These are phyloP conservation scores for Clavariopsis aquatica DNA, from an alignment of 495 filamentous ascomycete species.

Conservation along the genomic window DNA sequence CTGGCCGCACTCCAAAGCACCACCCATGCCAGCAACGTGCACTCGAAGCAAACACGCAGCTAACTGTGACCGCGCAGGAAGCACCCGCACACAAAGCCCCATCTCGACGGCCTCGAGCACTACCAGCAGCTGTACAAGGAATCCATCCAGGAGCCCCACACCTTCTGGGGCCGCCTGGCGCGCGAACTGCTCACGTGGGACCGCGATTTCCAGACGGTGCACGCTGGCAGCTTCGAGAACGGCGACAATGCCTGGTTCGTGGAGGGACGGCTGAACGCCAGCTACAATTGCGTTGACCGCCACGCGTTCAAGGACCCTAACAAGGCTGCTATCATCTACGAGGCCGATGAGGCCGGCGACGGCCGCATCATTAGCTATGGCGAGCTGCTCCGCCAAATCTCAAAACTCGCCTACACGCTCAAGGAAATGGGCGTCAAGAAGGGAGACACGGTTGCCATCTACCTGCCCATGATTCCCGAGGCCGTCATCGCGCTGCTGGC, in stretches of 20 bases:
- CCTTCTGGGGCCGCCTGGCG: slow-evolving; percentile 86
- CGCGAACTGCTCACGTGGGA: slow-evolving; percentile 90
- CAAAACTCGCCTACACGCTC: slow-evolving; percentile 77
- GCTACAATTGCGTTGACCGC: slow-evolving; percentile 96
- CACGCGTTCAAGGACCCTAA: slow-evolving; percentile 92
- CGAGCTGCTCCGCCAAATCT: slow-evolving; percentile 92
- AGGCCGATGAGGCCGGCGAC: slow-evolving; percentile 87
- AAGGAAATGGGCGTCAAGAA: slow-evolving; percentile 96
- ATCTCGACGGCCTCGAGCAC: slow-evolving; percentile 72
- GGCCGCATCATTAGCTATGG: slow-evolving; percentile 90
- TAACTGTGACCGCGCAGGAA: slow-evolving; percentile 52
- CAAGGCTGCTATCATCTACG: slow-evolving; percentile 95
- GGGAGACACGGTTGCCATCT: slow-evolving; percentile 95
- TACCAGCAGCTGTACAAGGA: slow-evolving; percentile 94
- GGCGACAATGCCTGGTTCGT: slow-evolving; percentile 95
- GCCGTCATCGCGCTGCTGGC: slow-evolving; percentile 89
- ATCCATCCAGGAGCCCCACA: slow-evolving; percentile 85
- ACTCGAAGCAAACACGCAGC: neutral
- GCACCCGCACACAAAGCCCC: slow-evolving; percentile 64
- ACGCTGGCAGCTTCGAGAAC: slow-evolving; percentile 69
- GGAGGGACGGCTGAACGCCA: slow-evolving; percentile 90
- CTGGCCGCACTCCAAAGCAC: too few species aligned
- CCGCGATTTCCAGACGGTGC: slow-evolving; percentile 88
- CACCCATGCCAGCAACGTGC: too few species aligned
- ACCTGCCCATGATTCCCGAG: slow-evolving; percentile 98